Evolutionary conservation across 805 yeast genomes (phyloP).

Genomic region (Hanseniaspora guilliermondii): DNA sequence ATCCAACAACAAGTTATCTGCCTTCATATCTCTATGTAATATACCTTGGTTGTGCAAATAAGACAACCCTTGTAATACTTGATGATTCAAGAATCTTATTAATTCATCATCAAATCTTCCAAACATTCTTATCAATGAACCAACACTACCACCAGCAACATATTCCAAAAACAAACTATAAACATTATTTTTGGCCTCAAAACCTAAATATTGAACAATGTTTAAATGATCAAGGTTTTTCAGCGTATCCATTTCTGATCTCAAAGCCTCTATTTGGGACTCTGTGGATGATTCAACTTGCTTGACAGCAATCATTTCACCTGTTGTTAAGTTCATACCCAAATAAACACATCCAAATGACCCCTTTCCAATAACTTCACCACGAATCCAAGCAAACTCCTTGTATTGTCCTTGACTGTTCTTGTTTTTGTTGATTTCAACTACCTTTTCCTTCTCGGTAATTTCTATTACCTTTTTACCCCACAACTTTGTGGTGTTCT

Average conservation of each 20-base stretch:
- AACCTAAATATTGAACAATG: slow-evolving; percentile 92
- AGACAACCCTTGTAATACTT: slow-evolving; percentile 72
- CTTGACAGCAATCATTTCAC: slow-evolving; percentile 97
- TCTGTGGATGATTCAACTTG: slow-evolving; percentile 56
- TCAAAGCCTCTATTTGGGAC: slow-evolving; percentile 68
- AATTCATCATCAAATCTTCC: slow-evolving; percentile 76
- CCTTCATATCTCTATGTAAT: slow-evolving; percentile 85
- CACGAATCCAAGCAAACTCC: slow-evolving; percentile 95
- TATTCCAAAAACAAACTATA: slow-evolving; percentile 86
- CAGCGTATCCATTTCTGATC: slow-evolving; percentile 83
- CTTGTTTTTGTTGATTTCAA: slow-evolving; percentile 53
- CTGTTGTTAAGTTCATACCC: slow-evolving; percentile 88
- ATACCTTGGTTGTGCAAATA: slow-evolving; percentile 81
- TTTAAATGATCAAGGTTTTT: slow-evolving; percentile 88
- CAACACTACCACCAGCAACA: slow-evolving; percentile 96
- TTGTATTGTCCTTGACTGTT: slow-evolving; percentile 56
- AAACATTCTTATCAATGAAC: slow-evolving; percentile 65
- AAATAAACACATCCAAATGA: slow-evolving; percentile 89
- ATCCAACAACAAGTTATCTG: slow-evolving; percentile 81
- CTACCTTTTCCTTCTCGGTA: slow-evolving; percentile 54
- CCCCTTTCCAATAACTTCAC: slow-evolving; percentile 92
- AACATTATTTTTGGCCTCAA: slow-evolving; percentile 59
- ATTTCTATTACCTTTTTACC: slow-evolving; percentile 88
- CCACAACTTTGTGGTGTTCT: slow-evolving; percentile 86
- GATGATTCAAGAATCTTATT: slow-evolving; percentile 60